Conservation (phyloP, 2,329 filamentous ascomycete genomes). For the Cercospora sesami region DNA sequence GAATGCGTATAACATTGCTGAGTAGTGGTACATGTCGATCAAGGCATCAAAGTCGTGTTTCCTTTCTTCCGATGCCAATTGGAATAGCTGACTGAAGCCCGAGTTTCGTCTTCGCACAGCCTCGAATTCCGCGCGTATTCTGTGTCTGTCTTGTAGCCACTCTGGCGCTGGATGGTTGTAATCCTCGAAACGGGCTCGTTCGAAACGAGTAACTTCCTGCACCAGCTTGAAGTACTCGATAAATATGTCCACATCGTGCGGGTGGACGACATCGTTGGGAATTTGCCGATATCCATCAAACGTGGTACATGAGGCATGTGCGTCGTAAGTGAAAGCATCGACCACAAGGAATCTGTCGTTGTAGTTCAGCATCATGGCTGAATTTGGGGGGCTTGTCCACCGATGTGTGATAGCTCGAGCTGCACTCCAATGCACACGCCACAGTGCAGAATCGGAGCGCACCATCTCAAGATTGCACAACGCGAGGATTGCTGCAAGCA, state of each 20-base stretch:
- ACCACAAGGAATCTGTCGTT: constrained; percentile 10
- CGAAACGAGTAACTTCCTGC: constrained; percentile 11
- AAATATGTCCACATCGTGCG: constrained; percentile 8
- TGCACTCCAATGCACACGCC: constrained; percentile 19
- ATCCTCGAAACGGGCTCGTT: constrained; percentile 7
- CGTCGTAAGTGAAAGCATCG: constrained; percentile 15
- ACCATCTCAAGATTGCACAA: constrained; percentile 20
- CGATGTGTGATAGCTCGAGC: constrained; percentile 15
- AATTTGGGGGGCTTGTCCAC: constrained; percentile 12
- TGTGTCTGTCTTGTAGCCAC: constrained; percentile 1
- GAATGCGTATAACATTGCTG: constrained; percentile 9
- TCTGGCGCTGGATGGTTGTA: neutral
- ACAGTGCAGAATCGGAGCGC: constrained; percentile 13
- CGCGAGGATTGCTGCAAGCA: constrained; percentile 12
- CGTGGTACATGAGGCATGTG: constrained; percentile 6
- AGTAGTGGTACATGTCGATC: constrained; percentile 12
- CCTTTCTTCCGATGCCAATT: constrained; percentile 7
- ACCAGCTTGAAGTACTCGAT: constrained; percentile 11
- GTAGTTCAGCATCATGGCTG: neutral
- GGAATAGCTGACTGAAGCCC: constrained; percentile 6
- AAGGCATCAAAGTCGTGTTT: constrained; percentile 11
- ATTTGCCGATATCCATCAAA: constrained; percentile 13
- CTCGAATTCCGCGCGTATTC: constrained; percentile 5
- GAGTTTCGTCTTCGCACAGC: neutral
- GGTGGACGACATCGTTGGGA: constrained; percentile 10